Evolutionary conservation across 306 rosid species (phyloP).

Genomic region (Abrus pulchellus): DNA sequence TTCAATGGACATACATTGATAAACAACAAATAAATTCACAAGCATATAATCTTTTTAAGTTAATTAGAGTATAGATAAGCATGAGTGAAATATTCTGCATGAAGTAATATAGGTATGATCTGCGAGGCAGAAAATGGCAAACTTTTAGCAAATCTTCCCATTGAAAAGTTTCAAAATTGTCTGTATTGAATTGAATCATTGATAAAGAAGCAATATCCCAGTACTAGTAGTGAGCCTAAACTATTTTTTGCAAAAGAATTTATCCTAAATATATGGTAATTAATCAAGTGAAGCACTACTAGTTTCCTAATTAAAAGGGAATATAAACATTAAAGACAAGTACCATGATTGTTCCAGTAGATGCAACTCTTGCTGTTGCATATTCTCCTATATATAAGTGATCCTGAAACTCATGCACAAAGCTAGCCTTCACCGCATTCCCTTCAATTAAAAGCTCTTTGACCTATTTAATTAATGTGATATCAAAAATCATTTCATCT

Average conservation of each 20-base stretch:
- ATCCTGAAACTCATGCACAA: conserved; percentile 8
- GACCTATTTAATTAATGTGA: no score
- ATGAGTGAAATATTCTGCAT: not conserved
- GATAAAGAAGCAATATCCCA: not conserved
- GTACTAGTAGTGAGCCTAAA: not conserved
- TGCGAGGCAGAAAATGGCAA: not conserved
- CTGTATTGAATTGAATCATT: not conserved
- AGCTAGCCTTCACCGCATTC: not conserved
- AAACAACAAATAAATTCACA: conserved; percentile 12
- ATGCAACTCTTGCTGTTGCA: conserved; percentile 93
- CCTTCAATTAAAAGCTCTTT: no score
- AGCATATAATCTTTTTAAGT: conserved; percentile 5
- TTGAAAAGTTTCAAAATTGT: not conserved
- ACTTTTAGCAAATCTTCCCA: not conserved
- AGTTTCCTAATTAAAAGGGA: not conserved
- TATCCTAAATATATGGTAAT: conserved; percentile 13
- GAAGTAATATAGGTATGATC: conserved; percentile 6
- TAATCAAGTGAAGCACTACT: not conserved
- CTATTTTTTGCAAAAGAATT: not conserved
- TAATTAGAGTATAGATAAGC: not conserved
- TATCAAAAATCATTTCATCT: no score
- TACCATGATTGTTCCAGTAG: conserved; percentile 92
- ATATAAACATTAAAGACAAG: conserved; percentile 39
- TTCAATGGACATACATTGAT: conserved; percentile 8
- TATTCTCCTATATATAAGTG: conserved; percentile 70